Evolutionary conservation across 345 rosid genomes (phyloP), one percentile per base, ranked within the genome.

Genomic region (Dipteronia sinensis): DNA sequence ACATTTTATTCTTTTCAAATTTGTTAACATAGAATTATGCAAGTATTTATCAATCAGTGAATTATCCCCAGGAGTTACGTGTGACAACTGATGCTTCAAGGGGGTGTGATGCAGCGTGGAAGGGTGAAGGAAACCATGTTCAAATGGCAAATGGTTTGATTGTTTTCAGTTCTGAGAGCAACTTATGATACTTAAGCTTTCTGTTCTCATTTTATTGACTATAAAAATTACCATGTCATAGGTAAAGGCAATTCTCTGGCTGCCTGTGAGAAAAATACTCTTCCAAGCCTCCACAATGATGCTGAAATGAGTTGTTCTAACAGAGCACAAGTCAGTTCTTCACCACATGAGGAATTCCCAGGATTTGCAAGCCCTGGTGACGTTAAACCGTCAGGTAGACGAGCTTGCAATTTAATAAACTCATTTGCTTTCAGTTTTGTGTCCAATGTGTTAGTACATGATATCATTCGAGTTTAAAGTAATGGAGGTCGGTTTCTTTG

Each of bases 321-420:
- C 75, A 80, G 86, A 77, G 84, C 76, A 51, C 78, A 78, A 20
- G 84, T 73, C 75, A 87, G 79, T 77, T 79, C 89, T 78, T 80
- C 87, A 46, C 85, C 85, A 27, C 73, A 82, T 42, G 92, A 92
- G 81, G 98, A 84, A 73, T 89, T 91, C 80, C 87, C 89, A 6
- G 97, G 93, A 85, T 90, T 92, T 87, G 82, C 90, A 82, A 89
- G 88, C 82, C 86, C 90, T 63, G 87, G 78, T 75, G 88, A 86
- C 70, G 74, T 85, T 77, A 87, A 85, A 76, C 88, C 82, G 56
- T 84, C 94, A 80, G 97, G 98, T 93, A 82, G 25, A 62, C 22
- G 47, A 71, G 69, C 65, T 51, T 59, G 67, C 9, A 44, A 23
- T 69, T 71, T 42, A 10, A 38, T 42, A 15, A 67, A 42, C 29